Evolutionary conservation across 2,329 filamentous ascomycete species (phyloP).

Genomic region (Hymenoscyphus occultus): DNA sequence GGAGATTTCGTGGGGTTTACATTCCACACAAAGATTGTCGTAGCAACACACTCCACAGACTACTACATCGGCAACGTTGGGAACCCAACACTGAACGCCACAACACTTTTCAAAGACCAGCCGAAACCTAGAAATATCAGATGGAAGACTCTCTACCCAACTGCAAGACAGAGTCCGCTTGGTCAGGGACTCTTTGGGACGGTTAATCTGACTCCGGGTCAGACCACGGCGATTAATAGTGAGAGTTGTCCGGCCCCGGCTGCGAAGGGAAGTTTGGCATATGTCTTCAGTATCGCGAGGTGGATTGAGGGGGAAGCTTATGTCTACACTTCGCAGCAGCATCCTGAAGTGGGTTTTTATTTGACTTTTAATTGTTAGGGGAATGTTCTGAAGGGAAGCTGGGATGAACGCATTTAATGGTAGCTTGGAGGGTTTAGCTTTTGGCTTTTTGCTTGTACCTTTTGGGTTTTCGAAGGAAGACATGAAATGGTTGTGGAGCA

Average conservation of each 20-base stretch:
- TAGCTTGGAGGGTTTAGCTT: no score
- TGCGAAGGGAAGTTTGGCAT: constrained; percentile 19
- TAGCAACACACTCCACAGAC: no score
- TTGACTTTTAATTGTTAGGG: constrained; percentile 12
- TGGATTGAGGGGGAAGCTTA: constrained; percentile 21
- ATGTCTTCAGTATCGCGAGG: constrained; percentile 19
- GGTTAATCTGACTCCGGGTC: constrained; percentile 12
- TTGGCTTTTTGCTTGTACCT: no score
- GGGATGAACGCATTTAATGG: neutral
- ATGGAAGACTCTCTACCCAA: constrained; percentile 19
- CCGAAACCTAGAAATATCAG: constrained; percentile 15
- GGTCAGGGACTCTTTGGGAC: constrained; percentile 34
- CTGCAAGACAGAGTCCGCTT: constrained; percentile 39
- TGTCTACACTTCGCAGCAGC: constrained; percentile 30
- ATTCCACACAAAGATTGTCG: no score
- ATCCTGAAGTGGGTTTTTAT: constrained; percentile 8
- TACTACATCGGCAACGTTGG: constrained; percentile 18
- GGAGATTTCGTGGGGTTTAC: no score
- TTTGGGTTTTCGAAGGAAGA: no score
- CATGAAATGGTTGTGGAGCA: no score
- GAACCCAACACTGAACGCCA: constrained; percentile 20
- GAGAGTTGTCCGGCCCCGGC: constrained; percentile 19
- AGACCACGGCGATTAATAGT: constrained; percentile 18
- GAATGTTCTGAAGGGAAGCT: neutral
- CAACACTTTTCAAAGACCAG: constrained; percentile 14